Conservation (phyloP, 306 rosid species). For the Glycine tomentella region DNA sequence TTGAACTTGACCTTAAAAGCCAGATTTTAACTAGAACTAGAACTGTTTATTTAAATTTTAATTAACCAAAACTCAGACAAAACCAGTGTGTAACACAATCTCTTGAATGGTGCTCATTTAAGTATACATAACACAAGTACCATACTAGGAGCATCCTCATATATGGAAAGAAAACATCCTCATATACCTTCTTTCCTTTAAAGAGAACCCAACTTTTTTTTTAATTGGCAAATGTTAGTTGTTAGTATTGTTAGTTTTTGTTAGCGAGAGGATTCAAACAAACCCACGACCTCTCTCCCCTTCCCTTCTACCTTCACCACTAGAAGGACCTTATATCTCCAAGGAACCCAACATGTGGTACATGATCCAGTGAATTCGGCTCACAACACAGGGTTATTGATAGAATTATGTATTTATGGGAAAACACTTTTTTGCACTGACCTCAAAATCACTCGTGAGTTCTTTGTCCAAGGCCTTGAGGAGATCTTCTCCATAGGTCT, state of each 20-base stretch:
- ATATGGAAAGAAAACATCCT: neutral
- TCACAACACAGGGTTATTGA: neutral
- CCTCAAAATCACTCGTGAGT: constrained; percentile 72
- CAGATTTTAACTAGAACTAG: neutral
- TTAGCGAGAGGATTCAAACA: too few relatives aligned
- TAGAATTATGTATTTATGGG: neutral
- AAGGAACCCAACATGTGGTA: neutral
- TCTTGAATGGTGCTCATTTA: neutral
- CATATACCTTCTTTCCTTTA: too few relatives aligned
- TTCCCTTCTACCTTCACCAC: too few relatives aligned
- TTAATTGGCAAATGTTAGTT: too few relatives aligned
- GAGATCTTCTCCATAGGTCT: constrained; percentile 66
- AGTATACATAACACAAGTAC: neutral
- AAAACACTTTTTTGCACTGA: constrained; percentile 32
- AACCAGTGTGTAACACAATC: constrained; percentile 3
- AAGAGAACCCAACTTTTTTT: too few relatives aligned
- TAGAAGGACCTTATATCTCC: too few relatives aligned
- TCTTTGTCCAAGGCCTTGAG: constrained; percentile 68
- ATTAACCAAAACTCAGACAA: constrained; percentile 17
- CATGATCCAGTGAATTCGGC: neutral
- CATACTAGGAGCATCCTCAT: neutral
- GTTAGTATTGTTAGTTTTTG: too few relatives aligned
- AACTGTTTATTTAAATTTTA: neutral
- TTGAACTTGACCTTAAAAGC: too few relatives aligned
- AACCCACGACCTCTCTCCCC: too few relatives aligned